Evolutionary conservation across 1,284 basidiomycete species (phyloP).

Genomic region (Fomes fomentarius): DNA sequence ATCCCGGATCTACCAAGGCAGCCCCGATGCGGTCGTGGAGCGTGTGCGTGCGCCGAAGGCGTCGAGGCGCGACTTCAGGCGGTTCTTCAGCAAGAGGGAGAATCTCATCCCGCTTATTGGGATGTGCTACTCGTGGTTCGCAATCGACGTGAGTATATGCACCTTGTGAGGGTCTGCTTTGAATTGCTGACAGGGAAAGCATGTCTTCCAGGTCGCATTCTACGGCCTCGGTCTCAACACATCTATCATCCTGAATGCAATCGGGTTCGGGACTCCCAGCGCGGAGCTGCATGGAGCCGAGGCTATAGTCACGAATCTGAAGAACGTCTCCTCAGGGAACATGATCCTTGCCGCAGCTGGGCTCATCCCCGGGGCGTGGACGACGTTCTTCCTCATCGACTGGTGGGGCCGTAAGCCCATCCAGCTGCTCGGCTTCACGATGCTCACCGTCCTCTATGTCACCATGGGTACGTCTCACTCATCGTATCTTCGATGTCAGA

Average conservation of each 20-base stretch:
- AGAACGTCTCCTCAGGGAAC: slow-evolving; percentile 31
- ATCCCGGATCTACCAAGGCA: slow-evolving; percentile 49
- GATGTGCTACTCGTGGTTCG: slow-evolving; percentile 62
- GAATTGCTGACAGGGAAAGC: too few relatives aligned
- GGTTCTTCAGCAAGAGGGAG: slow-evolving; percentile 63
- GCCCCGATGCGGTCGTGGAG: slow-evolving; percentile 63
- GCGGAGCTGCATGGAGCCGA: slow-evolving; percentile 50
- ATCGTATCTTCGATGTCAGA: neutral
- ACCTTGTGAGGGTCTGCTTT: neutral
- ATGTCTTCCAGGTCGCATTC: slow-evolving; percentile 63
- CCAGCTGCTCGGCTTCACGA: slow-evolving; percentile 49
- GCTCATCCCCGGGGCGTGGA: slow-evolving; percentile 35
- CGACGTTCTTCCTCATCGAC: slow-evolving; percentile 33
- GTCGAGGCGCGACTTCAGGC: slow-evolving; percentile 60
- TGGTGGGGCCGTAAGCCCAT: slow-evolving; percentile 32
- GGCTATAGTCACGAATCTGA: slow-evolving; percentile 39
- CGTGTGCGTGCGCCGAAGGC: slow-evolving; percentile 71
- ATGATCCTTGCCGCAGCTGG: slow-evolving; percentile 33
- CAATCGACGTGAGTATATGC: slow-evolving; percentile 53
- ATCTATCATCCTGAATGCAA: slow-evolving; percentile 59
- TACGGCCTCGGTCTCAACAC: slow-evolving; percentile 85
- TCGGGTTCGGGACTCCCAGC: slow-evolving; percentile 45
- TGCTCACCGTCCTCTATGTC: slow-evolving; percentile 56
- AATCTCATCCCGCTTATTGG: slow-evolving; percentile 64
- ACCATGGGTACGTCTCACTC: slow-evolving; percentile 45